Conservation (phyloP, 306 rosid genomes). For the Lagenaria siceraria region DNA sequence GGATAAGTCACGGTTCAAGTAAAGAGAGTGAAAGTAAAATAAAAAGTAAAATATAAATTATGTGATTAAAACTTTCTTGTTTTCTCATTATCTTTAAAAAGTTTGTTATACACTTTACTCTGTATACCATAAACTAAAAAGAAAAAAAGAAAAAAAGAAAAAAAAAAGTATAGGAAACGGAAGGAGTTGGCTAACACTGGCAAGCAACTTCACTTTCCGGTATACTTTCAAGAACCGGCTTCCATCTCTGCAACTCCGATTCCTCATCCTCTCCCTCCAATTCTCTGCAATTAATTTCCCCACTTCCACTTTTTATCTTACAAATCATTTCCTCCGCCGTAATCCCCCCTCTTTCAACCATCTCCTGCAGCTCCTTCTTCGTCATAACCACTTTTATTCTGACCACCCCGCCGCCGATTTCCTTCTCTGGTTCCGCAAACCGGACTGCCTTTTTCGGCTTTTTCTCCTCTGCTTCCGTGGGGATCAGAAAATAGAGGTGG, state of each 20-base stretch:
- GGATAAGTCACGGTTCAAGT: too few species aligned
- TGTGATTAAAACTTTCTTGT: neutral
- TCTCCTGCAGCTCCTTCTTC: conserved; percentile 47
- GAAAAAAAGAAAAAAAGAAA: neutral
- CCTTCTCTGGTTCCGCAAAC: conserved; percentile 32
- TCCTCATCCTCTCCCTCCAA: conserved; percentile 6
- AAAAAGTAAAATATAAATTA: neutral
- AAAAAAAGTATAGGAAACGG: neutral
- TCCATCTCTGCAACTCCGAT: conserved; percentile 33
- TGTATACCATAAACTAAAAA: neutral
- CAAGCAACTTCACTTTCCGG: conserved; percentile 32
- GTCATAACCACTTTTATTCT: conserved; percentile 68
- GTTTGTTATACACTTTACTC: neutral
- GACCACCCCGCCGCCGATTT: conserved; percentile 22
- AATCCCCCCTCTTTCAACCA: conserved; percentile 48
- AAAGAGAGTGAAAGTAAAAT: too few species aligned
- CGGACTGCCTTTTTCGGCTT: conserved; percentile 47
- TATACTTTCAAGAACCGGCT: conserved; percentile 65
- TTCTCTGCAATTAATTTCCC: conserved; percentile 9
- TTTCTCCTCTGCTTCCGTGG: conserved; percentile 23
- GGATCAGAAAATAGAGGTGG: conserved; percentile 45
- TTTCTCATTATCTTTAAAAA: neutral
- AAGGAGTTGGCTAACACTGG: conserved; percentile 22
- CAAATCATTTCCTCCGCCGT: conserved; percentile 38
- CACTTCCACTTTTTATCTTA: conserved; percentile 18